phyloP scores from a whole-genome alignment of 2,329 filamentous ascomycete species.

The Scopulariopsis brevicaulis region DNA sequence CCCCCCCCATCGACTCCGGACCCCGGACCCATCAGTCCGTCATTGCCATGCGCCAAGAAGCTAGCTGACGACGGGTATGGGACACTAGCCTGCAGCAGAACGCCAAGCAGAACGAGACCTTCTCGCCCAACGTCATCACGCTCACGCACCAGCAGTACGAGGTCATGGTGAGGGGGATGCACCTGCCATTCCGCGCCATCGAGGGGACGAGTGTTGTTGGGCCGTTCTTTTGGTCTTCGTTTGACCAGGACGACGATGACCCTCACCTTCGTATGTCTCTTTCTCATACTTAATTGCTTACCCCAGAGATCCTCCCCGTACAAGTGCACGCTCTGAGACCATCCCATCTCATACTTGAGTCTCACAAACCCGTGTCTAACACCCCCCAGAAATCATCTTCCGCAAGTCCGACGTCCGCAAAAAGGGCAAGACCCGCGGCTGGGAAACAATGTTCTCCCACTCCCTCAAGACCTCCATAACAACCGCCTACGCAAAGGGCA shows the following conservation, averaged over 20 bases:
- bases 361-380: too few species aligned
- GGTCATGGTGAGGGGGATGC: slow-evolving; percentile 42
- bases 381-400: slow-evolving; percentile 41
- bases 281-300: neutral
- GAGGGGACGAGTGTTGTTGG: slow-evolving; percentile 49
- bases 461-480: slow-evolving; percentile 42
- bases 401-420: slow-evolving; percentile 57
- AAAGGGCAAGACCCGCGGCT: slow-evolving; percentile 50
- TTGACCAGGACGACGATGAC: slow-evolving; percentile 44
- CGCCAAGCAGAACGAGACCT: slow-evolving; percentile 45
- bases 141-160: slow-evolving; percentile 37
- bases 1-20: neutral
- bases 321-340: too few species aligned
- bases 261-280: slow-evolving; percentile 38
- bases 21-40: too few species aligned
- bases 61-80: neutral
- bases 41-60: neutral
- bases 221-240: slow-evolving; percentile 50
- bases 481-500: slow-evolving; percentile 51
- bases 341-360: too few species aligned
- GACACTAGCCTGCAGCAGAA: slow-evolving; percentile 40
- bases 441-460: slow-evolving; percentile 53
- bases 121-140: slow-evolving; percentile 42
- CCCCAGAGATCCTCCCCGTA: neutral
- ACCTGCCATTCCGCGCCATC: slow-evolving; percentile 43